Base-by-base conservation (phyloP, 805 yeast genomes). In the Candida quercuum region DNA sequence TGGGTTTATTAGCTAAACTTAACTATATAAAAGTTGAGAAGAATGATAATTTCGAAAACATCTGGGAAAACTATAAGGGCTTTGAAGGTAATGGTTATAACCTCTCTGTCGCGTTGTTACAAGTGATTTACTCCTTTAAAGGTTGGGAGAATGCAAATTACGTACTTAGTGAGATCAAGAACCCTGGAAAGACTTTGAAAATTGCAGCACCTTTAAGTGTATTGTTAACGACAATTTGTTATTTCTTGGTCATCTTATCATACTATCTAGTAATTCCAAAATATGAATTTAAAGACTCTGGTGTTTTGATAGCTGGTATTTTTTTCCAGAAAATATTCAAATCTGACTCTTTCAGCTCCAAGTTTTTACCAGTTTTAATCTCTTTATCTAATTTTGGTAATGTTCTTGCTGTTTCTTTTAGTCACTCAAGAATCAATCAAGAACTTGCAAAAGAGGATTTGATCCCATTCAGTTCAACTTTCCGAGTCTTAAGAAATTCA, bases 141-240 rank as follows among this genome's bases (percentile, higher is more conserved):
- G 86, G 86, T 5, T 78, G 85, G 84, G 85, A 79, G 45, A 78
- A 78, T 46, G 80, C 79, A 30, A 79, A 79, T 50, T 72, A 76
- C 45, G 86, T 78, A 1, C 57, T 78, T 36, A 69, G 71, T 41
- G 85, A 78, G 47, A 69, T 78, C 30, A 63, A 65, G 14, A 66
- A 77, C 45, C 86, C 86, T 0, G 66, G 67, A 30, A 65, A 68
- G 23, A 78, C 81, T 0, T 63, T 78, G 37, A 69, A 72, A n/a
- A 59, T 73, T 4, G 79, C 82, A 1, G 85, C 84, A 2, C 78
- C 84, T 0, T 49, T 71, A 15, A 78, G 84, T 4, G 76, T 78
- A 11, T 47, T 67, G 1, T 47, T 71, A 13, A 75, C 78, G 11
- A 74, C 81, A 10, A 44, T 65, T 1, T 63, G 79, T 13, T 79